Evolutionary conservation across 116 monocot genomes (phyloP), one percentile per base, ranked within the genome.

Genomic region (Cymodocea nodosa): DNA sequence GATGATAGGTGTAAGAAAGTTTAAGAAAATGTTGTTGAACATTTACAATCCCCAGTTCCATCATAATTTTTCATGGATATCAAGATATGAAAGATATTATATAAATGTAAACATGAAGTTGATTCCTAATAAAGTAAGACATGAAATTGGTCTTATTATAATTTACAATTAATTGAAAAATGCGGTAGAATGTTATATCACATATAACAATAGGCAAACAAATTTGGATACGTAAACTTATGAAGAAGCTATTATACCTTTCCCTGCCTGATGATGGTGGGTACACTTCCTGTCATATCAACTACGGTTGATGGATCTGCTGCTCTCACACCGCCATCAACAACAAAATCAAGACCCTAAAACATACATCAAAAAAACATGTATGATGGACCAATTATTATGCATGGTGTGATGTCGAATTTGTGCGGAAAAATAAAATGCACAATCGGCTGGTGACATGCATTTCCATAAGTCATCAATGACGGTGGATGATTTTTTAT

Each of bases 271-370:
- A 91, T 80, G 48, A 97, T 68, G 54, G 82, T 88, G 57, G 91
- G 95, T 71, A 59, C 5, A 50, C 66, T 76, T 76, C 73, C 79
- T 20, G 85, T 90, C 95, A 97, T 88, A 73, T 97, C 91, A 63
- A 97, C 90, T 34, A 97, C 77, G 13, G 91, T 97, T 48, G 95
- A 97, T 37, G 95, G 95, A 74, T 97, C 91, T 70, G 91, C 90
- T n/a, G 78, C 70, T 81, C 87, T 80, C 12, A 79, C n/a, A 54
- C 88, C 91, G 65, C 81, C 91, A 85, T 90, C 91, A 79, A 97
- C 81, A 76, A 97, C 56, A 77, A 97, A 97, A 80, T 97, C 95
- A 71, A 97, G 76, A 40, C 95, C 95, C 95, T 95, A 59, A 17
- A 76, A 66, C 35, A 67, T 35, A 25, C 30, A 30, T 30, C n/a